A percentile compares a stretch with the other conserved stretches of the same genome.
Conservation (phyloP, 2,329 filamentous ascomycete genomes). For the Fusarium staphyleae region DNA sequence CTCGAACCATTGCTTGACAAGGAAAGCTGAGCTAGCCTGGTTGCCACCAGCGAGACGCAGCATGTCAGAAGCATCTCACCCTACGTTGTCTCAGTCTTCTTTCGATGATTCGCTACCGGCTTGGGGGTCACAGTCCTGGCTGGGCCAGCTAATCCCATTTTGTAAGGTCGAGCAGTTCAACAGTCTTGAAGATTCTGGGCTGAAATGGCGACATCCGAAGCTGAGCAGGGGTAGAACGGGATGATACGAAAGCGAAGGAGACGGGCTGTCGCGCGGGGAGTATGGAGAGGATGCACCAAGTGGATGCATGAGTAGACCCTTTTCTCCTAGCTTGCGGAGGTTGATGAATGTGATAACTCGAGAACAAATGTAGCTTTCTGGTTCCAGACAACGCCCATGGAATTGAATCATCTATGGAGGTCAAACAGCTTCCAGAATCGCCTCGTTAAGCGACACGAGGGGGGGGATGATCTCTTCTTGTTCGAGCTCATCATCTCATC, state of each 20-base stretch:
- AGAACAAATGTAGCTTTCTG: background rate
- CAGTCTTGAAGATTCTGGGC: conserved; percentile 17
- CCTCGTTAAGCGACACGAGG: background rate
- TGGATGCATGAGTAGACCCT: too few species aligned
- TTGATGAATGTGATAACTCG: too few species aligned
- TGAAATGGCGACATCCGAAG: conserved; percentile 33
- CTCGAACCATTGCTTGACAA: too few species aligned
- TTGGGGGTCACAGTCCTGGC: conserved; percentile 2
- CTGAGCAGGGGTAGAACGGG: conserved; percentile 4
- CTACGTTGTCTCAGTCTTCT: background rate
- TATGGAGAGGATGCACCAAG: background rate
- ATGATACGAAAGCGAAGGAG: conserved; percentile 1
- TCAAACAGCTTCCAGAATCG: background rate
- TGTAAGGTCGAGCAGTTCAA: background rate
- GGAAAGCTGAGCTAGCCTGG: background rate
- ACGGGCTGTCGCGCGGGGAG: conserved; percentile 17
- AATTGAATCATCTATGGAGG: too few species aligned
- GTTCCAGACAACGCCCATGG: too few species aligned
- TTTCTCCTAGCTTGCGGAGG: background rate
- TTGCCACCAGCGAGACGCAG: background rate
- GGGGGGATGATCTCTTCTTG: conserved; percentile 5
- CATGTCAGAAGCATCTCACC: background rate
- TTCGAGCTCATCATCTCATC: conserved; percentile 23
- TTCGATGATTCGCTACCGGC: background rate
- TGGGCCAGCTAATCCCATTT: conserved; percentile 3